Conservation (phyloP, 371 early-diverging fungal genomes). For the Apophysomyces ossiformis region DNA sequence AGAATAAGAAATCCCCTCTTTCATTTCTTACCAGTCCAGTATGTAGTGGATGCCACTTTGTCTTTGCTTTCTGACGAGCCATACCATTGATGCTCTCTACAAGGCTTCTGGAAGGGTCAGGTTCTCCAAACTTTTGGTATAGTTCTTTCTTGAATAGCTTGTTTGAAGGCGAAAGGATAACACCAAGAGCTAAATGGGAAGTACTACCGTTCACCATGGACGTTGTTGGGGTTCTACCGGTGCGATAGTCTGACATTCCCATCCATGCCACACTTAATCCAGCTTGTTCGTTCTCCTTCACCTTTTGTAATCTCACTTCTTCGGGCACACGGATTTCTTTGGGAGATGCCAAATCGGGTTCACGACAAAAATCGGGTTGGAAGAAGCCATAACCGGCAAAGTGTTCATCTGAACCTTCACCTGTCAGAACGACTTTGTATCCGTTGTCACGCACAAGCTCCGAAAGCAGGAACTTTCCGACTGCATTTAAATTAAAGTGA, state of each 20-base stretch:
- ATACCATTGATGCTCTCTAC: constrained; percentile 1
- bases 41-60: constrained; percentile 32
- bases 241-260: not conserved
- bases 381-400: constrained; percentile 69
- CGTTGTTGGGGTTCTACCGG: not conserved
- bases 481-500: constrained; percentile 20
- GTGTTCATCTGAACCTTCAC: constrained; percentile 69
- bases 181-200: not conserved
- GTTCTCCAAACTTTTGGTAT: constrained; percentile 1
- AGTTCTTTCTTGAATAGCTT: not conserved
- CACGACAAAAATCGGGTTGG: constrained; percentile 37
- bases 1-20: not conserved
- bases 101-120: constrained; percentile 5
- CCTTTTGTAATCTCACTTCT: not conserved
- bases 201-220: not conserved
- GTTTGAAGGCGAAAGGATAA: not conserved
- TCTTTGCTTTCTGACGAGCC: constrained; percentile 24
- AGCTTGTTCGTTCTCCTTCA: not conserved
- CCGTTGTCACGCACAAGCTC: constrained; percentile 33
- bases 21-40: constrained; percentile 17
- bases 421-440: constrained; percentile 56
- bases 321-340: not conserved
- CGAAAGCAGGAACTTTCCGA: constrained; percentile 28
- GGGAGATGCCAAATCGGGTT: constrained; percentile 24
- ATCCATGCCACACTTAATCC: not conserved